Base-by-base conservation (phyloP, 179 eudicot species). In the Carnegiea gigantea region DNA sequence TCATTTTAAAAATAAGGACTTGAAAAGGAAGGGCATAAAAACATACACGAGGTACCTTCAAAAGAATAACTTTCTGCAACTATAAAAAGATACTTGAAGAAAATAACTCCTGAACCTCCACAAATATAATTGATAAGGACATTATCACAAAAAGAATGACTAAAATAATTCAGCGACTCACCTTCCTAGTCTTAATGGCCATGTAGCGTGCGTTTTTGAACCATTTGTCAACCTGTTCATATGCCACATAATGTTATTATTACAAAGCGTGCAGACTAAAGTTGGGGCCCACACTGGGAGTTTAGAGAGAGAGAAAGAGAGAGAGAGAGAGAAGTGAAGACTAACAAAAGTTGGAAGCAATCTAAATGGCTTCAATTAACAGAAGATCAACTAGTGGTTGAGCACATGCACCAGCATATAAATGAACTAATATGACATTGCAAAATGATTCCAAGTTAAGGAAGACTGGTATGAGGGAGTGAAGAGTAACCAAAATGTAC, bases 171-270 rank as follows among this genome's bases (percentile, higher is more conserved):
- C 79, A 60, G 38, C 76, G 9, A 49, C 88, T 86, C 77, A 92
- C 99, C 96, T 94, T 94, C 86, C 92, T 89, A 33, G 83, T 83
- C 88, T 92, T 95, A 38, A 94, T 94, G 43, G 99, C 93, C 40
- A 86, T 78, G 84, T 95, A 95, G 57, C 99, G 99, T 5, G 99
- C 93, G 87, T 95, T 95, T 86, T 94, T 95, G 92, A 95, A 95
- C 99, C 99, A 95, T 83, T 92, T 92, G 90, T 90, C 87, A 43
- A 95, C 98, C 99, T 95, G 87, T 60, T 82, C 83, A 81, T 48
- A 36, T 17, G 33, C 71, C 46, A 73, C 81, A 70, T 1, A 62
- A 17, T 70, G 1, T 28, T 10, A 65, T 26, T 26, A 65, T 10
- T 40, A 40, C 8, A 65, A 65, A 26, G 73, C 14, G 67, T 8